Base-by-base conservation (phyloP, 2,329 filamentous ascomycete species). In the Coniochaeta sp. region DNA sequence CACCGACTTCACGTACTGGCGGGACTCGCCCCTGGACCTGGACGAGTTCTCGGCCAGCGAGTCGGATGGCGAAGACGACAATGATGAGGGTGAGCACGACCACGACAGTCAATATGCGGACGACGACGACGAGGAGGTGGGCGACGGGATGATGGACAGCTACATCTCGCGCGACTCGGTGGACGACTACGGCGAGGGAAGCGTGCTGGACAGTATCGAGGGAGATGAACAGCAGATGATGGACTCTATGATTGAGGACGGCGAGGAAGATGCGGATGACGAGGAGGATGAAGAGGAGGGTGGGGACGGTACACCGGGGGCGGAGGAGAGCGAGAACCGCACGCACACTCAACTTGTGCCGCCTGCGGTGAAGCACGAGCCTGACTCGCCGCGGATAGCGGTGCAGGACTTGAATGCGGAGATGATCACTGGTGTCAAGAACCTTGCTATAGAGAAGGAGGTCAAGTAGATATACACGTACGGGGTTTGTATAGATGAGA, bases 1-100 rank as follows among this genome's bases (percentile, higher is more conserved):
- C 63, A 99, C 94, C 0, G 94, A 99, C 66, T 99, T 99, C 70
- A 92, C 85, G 52, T 99, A 95, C 71, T 99, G 94, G 94, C 81
- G 95, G 56, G 87, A 95, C 56, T 78, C 79, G 47, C 89, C 91
- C 2, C 77, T 92, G 14, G 90, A 95, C 49, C 71, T 96, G 24
- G 88, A 91, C 38, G 89, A 96, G 51, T 97, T 97, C 60, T 91
- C 88, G 1, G 87, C 87, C 50, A 95, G 87, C 42, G 91, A 94
- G 55, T 83, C 77, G 28, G 79, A 78, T 1, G 78, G 76, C 6
- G 75, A 77, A 1, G 75, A 79, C 8, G 75, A 71, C 1, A 65
- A 56, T 42, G 81, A 82, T 14, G 78, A 80, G 30, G 76, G 78
- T 50, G 71, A 70, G 14, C 76, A 75, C 28, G 77, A 79, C 16